Percentiles rank a stretch among this genome's conserved stretches.
phyloP scores from a whole-genome alignment of 768 basidiomycete species.

The Russula olivacea region DNA sequence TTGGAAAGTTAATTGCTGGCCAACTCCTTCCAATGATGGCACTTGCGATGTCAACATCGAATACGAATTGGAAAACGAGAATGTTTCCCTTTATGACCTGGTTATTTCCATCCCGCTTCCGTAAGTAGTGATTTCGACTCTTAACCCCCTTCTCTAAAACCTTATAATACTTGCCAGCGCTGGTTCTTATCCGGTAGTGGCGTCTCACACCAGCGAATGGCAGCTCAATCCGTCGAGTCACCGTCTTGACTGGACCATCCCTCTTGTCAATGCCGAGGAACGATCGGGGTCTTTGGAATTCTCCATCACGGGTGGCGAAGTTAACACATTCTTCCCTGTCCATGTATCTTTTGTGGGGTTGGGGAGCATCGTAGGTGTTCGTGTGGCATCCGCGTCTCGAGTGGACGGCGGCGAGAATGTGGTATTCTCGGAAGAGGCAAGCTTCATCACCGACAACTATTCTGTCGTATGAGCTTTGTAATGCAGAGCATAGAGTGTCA shows the following conservation, averaged over 20 bases:
- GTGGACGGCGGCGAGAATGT: conserved; percentile 46
- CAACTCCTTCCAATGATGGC: conserved; percentile 86
- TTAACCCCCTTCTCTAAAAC: background rate
- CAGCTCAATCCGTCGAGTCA: conserved; percentile 73
- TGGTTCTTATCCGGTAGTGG: conserved; percentile 81
- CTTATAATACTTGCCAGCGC: conserved; percentile 37
- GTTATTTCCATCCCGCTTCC: conserved; percentile 90
- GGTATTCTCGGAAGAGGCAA: conserved; percentile 48
- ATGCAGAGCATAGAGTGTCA: conserved; percentile 1
- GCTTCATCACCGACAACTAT: conserved; percentile 46
- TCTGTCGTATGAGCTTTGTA: conserved; percentile 33
- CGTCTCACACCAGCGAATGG: conserved; percentile 75
- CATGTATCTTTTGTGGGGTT: conserved; percentile 72
- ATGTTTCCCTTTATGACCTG: conserved; percentile 74
- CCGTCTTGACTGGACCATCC: conserved; percentile 80
- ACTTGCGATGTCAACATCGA: conserved; percentile 93
- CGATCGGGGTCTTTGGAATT: conserved; percentile 88
- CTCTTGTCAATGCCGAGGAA: conserved; percentile 54
- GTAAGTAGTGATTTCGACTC: conserved; percentile 42
- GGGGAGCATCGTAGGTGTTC: conserved; percentile 75
- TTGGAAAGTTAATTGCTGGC: conserved; percentile 89
- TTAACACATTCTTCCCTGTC: conserved; percentile 88
- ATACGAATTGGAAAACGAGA: conserved; percentile 89
- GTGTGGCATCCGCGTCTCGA: conserved; percentile 52
- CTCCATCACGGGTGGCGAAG: conserved; percentile 77